Base-by-base conservation (phyloP, 2,329 filamentous ascomycete species). In the Sporothrix brasiliensis region DNA sequence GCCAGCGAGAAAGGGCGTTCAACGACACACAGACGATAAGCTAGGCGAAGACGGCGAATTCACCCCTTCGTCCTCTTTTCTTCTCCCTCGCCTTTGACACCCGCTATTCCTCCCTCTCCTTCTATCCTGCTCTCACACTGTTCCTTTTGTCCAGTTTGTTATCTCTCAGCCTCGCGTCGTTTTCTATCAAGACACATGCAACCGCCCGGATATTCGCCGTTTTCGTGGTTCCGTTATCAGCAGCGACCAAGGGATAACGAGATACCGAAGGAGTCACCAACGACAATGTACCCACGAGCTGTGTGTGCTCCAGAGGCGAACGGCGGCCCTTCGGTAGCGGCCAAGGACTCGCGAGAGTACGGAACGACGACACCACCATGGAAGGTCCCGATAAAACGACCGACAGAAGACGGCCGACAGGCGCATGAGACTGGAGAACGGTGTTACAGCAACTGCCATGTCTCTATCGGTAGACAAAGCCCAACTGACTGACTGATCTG, bases 171-270 rank as follows among this genome's bases (percentile, higher is more conserved):
- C 60, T 50, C 9, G n/a, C 27, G 19, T n/a, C 30, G 7, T 19
- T 50, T 21, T 30, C 47, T 24, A 41, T 21, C 47, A 66, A 53
- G 47, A 66, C 63, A 47, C 16, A 6, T 14, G 10, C 27, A 6
- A 10, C 2, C 63, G 47, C 11, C 47, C 27, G 19, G 24, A 34
- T 19, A 39, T 52, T 66, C 63, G 63, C 63, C 63, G 63, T 66
- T 53, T n/a, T 50, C 63, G 44, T 47, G 47, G 41, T 53, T 14
- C 30, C 63, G 44, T 66, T 66, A 66, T 66, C 63, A 39, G 47
- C n/a, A 53, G 19, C 63, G n/a, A 21, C 63, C 10, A 65, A 65
- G 44, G 19, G 30, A 58, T n/a, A 21, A 9, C 21, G 44, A 47
- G n/a, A 47, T 10, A 13, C n/a, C 49, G 19, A 50, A 4, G 21